Conservation (phyloP, 192 early-diverging fungal species). For the Umbelopsis isabellina region DNA sequence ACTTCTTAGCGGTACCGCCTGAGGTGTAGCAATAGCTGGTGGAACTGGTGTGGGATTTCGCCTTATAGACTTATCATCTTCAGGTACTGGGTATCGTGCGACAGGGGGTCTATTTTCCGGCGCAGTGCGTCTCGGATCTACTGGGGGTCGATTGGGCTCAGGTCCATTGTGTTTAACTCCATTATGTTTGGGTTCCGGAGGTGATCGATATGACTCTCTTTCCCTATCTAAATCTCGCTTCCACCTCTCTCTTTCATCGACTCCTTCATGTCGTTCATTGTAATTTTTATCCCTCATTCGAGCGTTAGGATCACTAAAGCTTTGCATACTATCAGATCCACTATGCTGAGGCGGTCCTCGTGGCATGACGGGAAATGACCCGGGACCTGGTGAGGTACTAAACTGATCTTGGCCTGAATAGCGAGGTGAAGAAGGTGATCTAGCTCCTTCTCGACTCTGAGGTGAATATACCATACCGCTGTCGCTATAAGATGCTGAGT, state of each 20-base stretch:
- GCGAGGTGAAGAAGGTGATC: conserved; percentile 12
- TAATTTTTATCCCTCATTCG: background rate
- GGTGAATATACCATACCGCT: conserved; percentile 6
- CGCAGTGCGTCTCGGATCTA: background rate
- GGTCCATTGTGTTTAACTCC: too few species aligned
- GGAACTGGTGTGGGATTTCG: background rate
- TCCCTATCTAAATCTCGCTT: conserved; percentile 8
- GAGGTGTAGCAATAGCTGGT: background rate
- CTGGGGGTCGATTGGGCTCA: too few species aligned
- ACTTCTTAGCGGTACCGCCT: background rate
- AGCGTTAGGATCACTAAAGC: background rate
- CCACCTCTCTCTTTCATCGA: conserved; percentile 10
- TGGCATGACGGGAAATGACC: background rate
- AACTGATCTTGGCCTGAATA: conserved; percentile 1
- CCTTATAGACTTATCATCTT: background rate
- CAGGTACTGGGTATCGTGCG: conserved; percentile 5
- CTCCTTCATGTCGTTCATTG: background rate
- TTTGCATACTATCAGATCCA: background rate
- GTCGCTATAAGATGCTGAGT: conserved; percentile 4
- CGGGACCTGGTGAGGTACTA: background rate
- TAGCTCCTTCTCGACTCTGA: background rate
- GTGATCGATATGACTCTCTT: background rate
- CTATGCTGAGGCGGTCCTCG: background rate
- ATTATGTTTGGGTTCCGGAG: background rate
- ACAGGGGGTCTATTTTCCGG: background rate